phyloP scores from a whole-genome alignment of 169 alveolate species.

The Cryptosporidium baileyi region DNA sequence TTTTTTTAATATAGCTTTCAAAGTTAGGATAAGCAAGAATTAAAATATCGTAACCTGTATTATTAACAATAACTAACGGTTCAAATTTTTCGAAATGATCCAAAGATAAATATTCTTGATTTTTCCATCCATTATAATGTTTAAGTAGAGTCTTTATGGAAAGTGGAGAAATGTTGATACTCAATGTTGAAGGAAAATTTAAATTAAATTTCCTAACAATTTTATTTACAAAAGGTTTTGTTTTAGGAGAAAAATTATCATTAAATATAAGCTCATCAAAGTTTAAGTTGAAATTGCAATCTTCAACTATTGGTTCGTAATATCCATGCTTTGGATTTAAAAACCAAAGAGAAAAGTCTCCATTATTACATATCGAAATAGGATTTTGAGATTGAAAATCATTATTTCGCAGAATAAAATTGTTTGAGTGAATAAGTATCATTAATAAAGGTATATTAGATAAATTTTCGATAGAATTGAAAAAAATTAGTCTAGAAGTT shows the following conservation, averaged over 20 bases:
- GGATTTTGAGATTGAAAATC: neutral
- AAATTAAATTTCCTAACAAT: neutral
- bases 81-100: neutral
- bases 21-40: constrained; percentile 15
- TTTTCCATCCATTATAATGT: neutral
- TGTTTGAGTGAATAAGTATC: constrained; percentile 29
- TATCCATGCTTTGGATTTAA: constrained; percentile 66
- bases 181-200: neutral
- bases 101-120: neutral
- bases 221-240: neutral
- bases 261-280: neutral
- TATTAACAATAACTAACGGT: neutral
- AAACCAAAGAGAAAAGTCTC: constrained; percentile 29
- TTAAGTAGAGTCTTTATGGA: neutral
- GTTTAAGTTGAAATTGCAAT: constrained; percentile 15
- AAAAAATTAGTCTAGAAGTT: constrained; percentile 18
- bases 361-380: neutral
- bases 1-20: neutral
- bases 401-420: neutral
- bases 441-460: constrained; percentile 30
- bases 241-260: constrained; percentile 32
- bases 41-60: constrained; percentile 42
- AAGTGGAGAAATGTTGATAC: constrained; percentile 32
- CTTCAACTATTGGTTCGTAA: constrained; percentile 49
- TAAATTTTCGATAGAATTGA: constrained; percentile 8